Percentiles rank a stretch among this genome's conserved stretches.
Conservation (phyloP, 495 filamentous ascomycete species). For the Hyaloscypha finlandica region DNA sequence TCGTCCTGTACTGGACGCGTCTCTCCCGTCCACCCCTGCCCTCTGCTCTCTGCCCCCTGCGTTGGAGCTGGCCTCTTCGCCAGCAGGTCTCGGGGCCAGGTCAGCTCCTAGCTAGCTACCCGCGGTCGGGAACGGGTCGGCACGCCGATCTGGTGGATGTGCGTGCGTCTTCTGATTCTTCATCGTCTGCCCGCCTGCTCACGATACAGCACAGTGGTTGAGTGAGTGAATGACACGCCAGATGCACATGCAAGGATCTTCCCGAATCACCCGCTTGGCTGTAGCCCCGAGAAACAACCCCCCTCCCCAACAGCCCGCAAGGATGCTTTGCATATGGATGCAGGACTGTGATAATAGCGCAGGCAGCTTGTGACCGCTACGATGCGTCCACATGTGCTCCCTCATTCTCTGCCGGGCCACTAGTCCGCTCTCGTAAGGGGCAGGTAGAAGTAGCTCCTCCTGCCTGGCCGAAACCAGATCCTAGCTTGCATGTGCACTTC, state of each 20-base stretch:
- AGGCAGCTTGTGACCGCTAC: conserved; percentile 5
- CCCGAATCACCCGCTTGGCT: neutral
- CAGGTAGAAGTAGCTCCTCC: no score
- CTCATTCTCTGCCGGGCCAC: neutral
- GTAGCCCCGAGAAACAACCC: neutral
- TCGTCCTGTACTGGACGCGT: no score
- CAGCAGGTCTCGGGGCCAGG: no score
- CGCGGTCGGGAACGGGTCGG: neutral
- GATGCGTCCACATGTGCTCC: neutral
- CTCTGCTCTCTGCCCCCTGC: no score
- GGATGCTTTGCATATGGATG: conserved; percentile 14
- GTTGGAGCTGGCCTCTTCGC: no score
- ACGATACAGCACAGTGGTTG: neutral
- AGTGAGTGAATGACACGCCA: no score
- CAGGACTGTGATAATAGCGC: conserved; percentile 15
- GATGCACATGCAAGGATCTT: neutral
- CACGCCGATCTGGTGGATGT: neutral
- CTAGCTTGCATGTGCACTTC: neutral
- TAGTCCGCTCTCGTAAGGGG: no score
- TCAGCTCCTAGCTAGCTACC: no score
- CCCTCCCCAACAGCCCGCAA: neutral
- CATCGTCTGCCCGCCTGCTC: neutral
- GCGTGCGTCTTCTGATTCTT: neutral
- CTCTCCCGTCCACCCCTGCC: no score
- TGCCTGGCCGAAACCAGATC: no score